phyloP scores from a whole-genome alignment of 2,329 filamentous ascomycete genomes.

The Madurella mycetomatis region DNA sequence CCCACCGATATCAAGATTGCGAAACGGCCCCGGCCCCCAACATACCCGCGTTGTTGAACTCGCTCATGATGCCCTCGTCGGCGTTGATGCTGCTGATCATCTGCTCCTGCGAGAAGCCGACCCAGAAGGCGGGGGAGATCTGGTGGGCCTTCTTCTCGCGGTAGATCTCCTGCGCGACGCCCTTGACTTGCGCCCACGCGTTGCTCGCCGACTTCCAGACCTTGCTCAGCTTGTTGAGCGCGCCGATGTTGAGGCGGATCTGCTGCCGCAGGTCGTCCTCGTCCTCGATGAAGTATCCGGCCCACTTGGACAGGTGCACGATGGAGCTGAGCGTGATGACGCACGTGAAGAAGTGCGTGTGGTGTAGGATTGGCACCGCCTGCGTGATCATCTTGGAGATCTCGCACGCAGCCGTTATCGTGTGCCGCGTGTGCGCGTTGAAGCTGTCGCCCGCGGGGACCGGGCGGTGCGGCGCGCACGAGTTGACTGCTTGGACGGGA shows the following conservation, averaged over 20 bases:
- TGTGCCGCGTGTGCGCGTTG: conserved; percentile 72
- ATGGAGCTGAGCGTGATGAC: conserved; percentile 74
- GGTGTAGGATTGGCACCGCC: conserved; percentile 64
- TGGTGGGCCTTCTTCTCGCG: conserved; percentile 53
- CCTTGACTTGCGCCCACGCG: conserved; percentile 68
- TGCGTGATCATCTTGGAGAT: conserved; percentile 72
- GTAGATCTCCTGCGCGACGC: conserved; percentile 74
- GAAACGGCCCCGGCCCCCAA: conserved; percentile 5
- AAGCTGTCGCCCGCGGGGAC: conserved; percentile 48
- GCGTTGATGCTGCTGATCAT: conserved; percentile 52
- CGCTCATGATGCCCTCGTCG: conserved; percentile 56
- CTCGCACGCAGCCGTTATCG: conserved; percentile 71
- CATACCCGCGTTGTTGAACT: conserved; percentile 41
- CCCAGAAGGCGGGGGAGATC: conserved; percentile 50
- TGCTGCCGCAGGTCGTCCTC: conserved; percentile 67
- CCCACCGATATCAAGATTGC: conserved; percentile 3
- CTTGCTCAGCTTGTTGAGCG: conserved; percentile 61
- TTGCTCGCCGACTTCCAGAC: conserved; percentile 70
- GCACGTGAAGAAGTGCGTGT: conserved; percentile 82
- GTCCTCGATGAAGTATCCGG: conserved; percentile 56
- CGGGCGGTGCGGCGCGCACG: conserved; percentile 59
- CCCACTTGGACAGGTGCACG: conserved; percentile 78
- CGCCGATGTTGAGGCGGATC: conserved; percentile 74
- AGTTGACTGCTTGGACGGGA: conserved; percentile 54
- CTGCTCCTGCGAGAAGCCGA: conserved; percentile 50